Evolutionary conservation across 106 monocot species (phyloP).

Genomic region (Allium sativum): DNA sequence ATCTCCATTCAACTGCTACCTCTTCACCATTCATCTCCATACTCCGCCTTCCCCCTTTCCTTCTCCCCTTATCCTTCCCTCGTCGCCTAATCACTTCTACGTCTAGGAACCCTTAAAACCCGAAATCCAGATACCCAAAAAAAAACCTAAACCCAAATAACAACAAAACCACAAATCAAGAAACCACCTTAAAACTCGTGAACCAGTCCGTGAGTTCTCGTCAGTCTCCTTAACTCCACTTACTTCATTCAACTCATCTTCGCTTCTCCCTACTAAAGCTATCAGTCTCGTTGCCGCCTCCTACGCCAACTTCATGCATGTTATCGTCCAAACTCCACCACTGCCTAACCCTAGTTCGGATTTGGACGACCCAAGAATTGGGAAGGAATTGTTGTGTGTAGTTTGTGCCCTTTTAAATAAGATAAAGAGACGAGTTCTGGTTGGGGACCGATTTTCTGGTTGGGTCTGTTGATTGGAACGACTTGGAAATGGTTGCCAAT

Average conservation of each 20-base stretch:
- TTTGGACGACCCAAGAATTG: constrained; percentile 5
- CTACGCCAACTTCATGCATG: constrained; percentile 94
- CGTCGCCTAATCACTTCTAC: no score
- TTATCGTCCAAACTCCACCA: constrained; percentile 40
- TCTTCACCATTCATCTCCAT: no score
- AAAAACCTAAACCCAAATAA: background rate
- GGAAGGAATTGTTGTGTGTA: constrained; percentile 71
- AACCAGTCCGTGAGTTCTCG: constrained; percentile 9
- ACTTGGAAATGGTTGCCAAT: constrained; percentile 72
- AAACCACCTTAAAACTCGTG: constrained; percentile 31
- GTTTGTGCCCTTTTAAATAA: no score
- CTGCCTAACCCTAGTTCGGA: background rate
- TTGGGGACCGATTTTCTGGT: constrained; percentile 83
- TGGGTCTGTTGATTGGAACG: constrained; percentile 67
- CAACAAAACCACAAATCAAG: no score
- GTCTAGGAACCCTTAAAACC: no score
- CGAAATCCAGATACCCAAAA: no score
- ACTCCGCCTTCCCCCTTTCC: no score
- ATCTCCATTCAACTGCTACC: no score
- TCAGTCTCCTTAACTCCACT: no score
- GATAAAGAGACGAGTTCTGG: constrained; percentile 69
- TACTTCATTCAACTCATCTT: background rate
- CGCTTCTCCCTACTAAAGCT: constrained; percentile 66
- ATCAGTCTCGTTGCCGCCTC: constrained; percentile 75
- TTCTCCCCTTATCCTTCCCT: no score